Evolutionary conservation across 768 basidiomycete species (phyloP), one percentile per base, ranked within the genome.

Genomic region (Ramaria rubella): DNA sequence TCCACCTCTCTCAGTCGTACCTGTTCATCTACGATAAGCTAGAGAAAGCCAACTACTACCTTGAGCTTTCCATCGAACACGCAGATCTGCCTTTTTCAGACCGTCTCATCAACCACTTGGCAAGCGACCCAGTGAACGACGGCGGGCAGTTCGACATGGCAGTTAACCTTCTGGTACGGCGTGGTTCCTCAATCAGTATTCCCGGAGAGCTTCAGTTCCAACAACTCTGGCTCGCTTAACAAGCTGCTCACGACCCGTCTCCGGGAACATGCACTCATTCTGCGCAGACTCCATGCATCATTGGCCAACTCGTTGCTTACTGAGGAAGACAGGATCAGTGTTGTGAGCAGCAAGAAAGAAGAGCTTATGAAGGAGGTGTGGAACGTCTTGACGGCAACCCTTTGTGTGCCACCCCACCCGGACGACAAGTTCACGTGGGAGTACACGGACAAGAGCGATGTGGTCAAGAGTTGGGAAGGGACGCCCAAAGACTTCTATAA

Each of bases 111-210:
- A 80, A 75, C 51, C 85, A 86, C 73, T 80, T 97, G 45, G 79
- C 87, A 8, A 65, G 70, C 6, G 87, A 86, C 59, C 89, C 90
- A 43, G 84, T 95, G 67, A 85, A 82, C 63, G 94, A 96, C 66
- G 93, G 93, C 49, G 94, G 94, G 7, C 94, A 95, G 68, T 94
- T 88, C 86, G 94, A 97, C 65, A 97, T 95, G 93, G 83, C 77
- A 5, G 78, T 82, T 45, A 85, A 84, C 66, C 64, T 87, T 19
- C 69, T 87, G 38, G 79, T 96, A 95, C 65, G 95, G 95, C 46
- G 73, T 94, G 38, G 82, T 97, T 19, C 95, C 95, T 2, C 89
- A 92, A 65, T 58, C 81, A 0, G 53, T 90, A 34, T 93, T 83
- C 69, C 91, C 93, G 21, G 90, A 98, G 70, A 89, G 90, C 0